Percentiles rank a stretch among this genome's conserved stretches.
These are phyloP conservation scores for Malbranchea zuffiana DNA, from an alignment of 2,329 filamentous ascomycete species.

Conservation along the genomic window DNA sequence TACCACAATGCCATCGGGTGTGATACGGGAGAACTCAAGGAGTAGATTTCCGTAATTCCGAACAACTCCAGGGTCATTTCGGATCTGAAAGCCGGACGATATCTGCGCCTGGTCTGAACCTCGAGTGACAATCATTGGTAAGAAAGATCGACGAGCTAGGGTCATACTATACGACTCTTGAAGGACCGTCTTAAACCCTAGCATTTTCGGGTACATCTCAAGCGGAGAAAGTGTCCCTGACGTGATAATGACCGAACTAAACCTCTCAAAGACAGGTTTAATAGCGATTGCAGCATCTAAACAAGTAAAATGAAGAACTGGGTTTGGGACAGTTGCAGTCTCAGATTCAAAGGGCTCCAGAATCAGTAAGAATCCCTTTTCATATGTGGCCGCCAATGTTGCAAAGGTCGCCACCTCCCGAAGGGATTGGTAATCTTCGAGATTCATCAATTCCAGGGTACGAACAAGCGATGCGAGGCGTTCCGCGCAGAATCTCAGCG, in stretches of 20 bases:
- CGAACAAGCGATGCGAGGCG: conserved; percentile 86
- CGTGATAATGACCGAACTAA: conserved; percentile 96
- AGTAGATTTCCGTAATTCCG: conserved; percentile 90
- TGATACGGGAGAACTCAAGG: conserved; percentile 91
- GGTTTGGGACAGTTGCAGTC: conserved; percentile 88
- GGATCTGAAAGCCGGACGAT: conserved; percentile 86
- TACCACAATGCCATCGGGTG: conserved; percentile 94
- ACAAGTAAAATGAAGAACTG: conserved; percentile 93
- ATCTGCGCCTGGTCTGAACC: conserved; percentile 90
- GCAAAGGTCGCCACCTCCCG: conserved; percentile 98
- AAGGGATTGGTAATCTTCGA: conserved; percentile 92
- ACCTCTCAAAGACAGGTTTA: conserved; percentile 92
- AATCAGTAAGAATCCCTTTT: conserved; percentile 90
- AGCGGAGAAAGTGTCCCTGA: conserved; percentile 93
- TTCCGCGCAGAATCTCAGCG: conserved; percentile 84
- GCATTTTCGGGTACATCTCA: conserved; percentile 99
- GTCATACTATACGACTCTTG: conserved; percentile 98
- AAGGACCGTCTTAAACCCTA: conserved; percentile 81
- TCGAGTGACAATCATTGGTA: conserved; percentile 94
- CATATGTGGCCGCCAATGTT: conserved; percentile 89
- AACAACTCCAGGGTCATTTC: conserved; percentile 93
- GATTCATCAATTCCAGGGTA: conserved; percentile 90
- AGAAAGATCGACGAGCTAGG: conserved; percentile 80
- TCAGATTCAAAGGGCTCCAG: conserved; percentile 96
- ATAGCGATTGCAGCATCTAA: conserved; percentile 96